phyloP scores from a whole-genome alignment of 208 protist genomes.

The Crithidia mellificae region DNA sequence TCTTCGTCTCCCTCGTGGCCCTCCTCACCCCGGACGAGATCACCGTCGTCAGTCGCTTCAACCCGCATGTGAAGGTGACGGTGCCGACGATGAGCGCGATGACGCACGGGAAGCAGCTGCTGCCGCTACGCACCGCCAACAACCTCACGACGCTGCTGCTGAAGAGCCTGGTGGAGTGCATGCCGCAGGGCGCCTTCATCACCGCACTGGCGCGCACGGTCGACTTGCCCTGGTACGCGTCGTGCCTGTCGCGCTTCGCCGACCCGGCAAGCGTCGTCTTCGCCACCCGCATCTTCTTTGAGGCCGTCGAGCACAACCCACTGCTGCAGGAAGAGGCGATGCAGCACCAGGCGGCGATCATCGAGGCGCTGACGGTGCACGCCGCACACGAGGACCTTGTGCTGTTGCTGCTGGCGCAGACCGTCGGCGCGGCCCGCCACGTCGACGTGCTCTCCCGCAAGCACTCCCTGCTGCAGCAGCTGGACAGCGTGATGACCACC shows the following conservation, averaged over 20 bases:
- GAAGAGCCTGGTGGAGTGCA: slow-evolving; percentile 58
- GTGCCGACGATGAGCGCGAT: slow-evolving; percentile 43
- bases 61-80: slow-evolving; percentile 30
- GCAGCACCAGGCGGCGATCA: slow-evolving; percentile 54
- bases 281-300: slow-evolving; percentile 72
- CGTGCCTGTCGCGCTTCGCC: slow-evolving; percentile 66
- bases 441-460: slow-evolving; percentile 65
- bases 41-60: slow-evolving; percentile 26
- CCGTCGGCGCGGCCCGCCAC: slow-evolving; percentile 47
- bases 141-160: slow-evolving; percentile 56
- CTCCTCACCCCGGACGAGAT: slow-evolving; percentile 55
- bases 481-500: slow-evolving; percentile 57
- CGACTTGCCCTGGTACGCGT: slow-evolving; percentile 68
- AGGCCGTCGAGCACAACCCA: slow-evolving; percentile 52
- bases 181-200: slow-evolving; percentile 38
- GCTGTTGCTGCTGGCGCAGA: slow-evolving; percentile 63
- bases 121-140: slow-evolving; percentile 49
- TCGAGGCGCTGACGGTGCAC: slow-evolving; percentile 60
- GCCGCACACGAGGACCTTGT: slow-evolving; percentile 69
- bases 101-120: slow-evolving; percentile 16
- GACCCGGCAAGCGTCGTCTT: slow-evolving; percentile 71
- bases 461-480: slow-evolving; percentile 59
- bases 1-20: slow-evolving; percentile 54
- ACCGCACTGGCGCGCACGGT: slow-evolving; percentile 52
- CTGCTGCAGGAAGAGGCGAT: slow-evolving; percentile 52